Evolutionary conservation across 228 moss, liverwort and hornwort genomes (phyloP).

Genomic region (Sphagnum magellanicum): DNA sequence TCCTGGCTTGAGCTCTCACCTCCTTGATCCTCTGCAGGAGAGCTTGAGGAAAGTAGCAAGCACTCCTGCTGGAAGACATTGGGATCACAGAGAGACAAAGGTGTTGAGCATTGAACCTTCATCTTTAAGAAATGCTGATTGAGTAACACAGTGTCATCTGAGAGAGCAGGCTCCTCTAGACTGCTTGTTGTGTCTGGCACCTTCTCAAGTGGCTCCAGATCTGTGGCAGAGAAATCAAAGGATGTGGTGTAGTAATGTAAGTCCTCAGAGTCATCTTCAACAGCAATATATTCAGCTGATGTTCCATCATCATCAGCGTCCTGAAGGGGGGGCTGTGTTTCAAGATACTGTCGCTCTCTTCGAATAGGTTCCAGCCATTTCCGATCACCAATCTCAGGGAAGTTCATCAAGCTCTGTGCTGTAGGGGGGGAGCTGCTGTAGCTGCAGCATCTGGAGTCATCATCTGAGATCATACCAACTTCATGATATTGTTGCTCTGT

Average conservation of each 20-base stretch:
- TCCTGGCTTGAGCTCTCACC: slow-evolving; percentile 37
- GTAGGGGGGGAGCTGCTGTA: too few relatives aligned
- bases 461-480: too few relatives aligned
- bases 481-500: too few relatives aligned
- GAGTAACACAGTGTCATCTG: slow-evolving; percentile 13
- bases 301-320: slow-evolving; percentile 44
- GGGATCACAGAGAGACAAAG: slow-evolving; percentile 30
- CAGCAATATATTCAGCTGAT: slow-evolving; percentile 39
- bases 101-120: slow-evolving; percentile 20
- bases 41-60: background rate
- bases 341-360: slow-evolving; percentile 23
- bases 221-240: slow-evolving; percentile 29
- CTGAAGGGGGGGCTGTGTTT: slow-evolving; percentile 3
- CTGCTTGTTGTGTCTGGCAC: slow-evolving; percentile 36
- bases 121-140: slow-evolving; percentile 18
- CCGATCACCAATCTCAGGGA: background rate
- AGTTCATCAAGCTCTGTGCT: background rate
- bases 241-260: slow-evolving; percentile 45
- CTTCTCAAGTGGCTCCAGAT: slow-evolving; percentile 12
- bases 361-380: slow-evolving; percentile 4
- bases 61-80: slow-evolving; percentile 11
- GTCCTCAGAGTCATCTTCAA: slow-evolving; percentile 54
- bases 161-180: slow-evolving; percentile 30
- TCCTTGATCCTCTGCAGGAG: slow-evolving; percentile 3
- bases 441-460: too few relatives aligned